Evolutionary conservation across 2,329 filamentous ascomycete genomes (phyloP), one percentile per base, ranked within the genome.

Genomic region (Penicillium hordei): DNA sequence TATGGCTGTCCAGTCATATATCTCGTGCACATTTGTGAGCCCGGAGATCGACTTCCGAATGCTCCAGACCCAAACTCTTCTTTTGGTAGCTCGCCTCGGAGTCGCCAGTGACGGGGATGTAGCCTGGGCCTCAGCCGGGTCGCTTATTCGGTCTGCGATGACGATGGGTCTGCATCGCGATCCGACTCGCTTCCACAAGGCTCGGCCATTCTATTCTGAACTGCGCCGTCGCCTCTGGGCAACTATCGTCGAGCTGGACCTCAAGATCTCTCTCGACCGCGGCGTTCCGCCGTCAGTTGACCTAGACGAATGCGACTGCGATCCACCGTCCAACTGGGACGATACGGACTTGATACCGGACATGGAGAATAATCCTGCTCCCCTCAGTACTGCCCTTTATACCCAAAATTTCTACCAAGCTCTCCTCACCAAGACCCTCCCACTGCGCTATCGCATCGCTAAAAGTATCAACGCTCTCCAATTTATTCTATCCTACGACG

Each of bases 171-270:
- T 79, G 12, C 76, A 79, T 59, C 71, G 74, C 1, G 72, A 77
- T 45, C 75, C 76, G 9, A 60, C 64, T 8, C 65, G 66, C 4
- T 72, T 76, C 19, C 61, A 64, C 2, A 71, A 73, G 21, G 71
- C 70, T 4, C 55, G 60, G 1, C 65, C 64, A 12, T 79, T 65
- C 72, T 79, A 55, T 81, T 64, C 60, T 0, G 78, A 81, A 56
- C 76, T 80, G 69, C 75, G 76, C 17, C 72, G 77, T 19, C 70
- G 77, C n/a, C 54, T 79, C 4, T 80, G 78, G 78, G 70, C 72
- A n/a, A 78, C 77, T 0, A 72, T 79, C 9, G 55, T 79, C 12
- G 76, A 80, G 58, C 60, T 78, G 29, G 74, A 76, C 48, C 57
- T 79, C 21, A 72, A 75, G 54, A 69, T 72, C 2, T 71, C 74